Conservation (phyloP, 2,329 filamentous ascomycete species). For the Alternaria postmessia region DNA sequence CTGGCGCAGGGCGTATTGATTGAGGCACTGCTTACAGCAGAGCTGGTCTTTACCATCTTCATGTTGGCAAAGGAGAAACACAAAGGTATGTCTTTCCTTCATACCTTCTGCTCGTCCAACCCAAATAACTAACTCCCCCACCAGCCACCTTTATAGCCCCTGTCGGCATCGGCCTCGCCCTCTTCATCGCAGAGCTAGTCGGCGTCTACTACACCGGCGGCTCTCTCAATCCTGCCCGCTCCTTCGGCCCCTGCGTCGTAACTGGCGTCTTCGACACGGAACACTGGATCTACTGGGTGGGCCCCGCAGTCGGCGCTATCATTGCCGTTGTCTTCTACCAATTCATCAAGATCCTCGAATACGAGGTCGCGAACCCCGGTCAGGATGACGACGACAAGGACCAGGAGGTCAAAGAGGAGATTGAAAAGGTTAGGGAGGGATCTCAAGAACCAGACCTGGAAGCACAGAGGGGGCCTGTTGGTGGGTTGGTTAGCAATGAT, state of each 20-base stretch:
- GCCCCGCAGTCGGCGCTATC: slow-evolving; percentile 53
- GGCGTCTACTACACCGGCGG: slow-evolving; percentile 60
- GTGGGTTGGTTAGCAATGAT: neutral
- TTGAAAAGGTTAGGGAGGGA: slow-evolving; percentile 19
- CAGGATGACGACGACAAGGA: slow-evolving; percentile 46
- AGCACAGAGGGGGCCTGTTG: neutral
- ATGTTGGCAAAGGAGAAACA: slow-evolving; percentile 78
- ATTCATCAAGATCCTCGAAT: slow-evolving; percentile 55
- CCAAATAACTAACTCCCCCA: slow-evolving; percentile 3
- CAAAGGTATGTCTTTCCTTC: slow-evolving; percentile 49
- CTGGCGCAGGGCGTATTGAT: slow-evolving; percentile 57
- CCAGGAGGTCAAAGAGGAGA: slow-evolving; percentile 27
- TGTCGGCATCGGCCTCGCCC: slow-evolving; percentile 73
- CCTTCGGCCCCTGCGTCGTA: slow-evolving; percentile 56
- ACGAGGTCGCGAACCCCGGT: slow-evolving; percentile 49
- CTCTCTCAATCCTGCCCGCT: slow-evolving; percentile 57
- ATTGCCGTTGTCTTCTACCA: slow-evolving; percentile 60
- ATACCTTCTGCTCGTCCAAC: neutral
- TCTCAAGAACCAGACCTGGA: slow-evolving; percentile 8
- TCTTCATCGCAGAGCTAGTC: slow-evolving; percentile 68
- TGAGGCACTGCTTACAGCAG: slow-evolving; percentile 48
- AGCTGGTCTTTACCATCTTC: slow-evolving; percentile 51
- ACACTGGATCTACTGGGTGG: slow-evolving; percentile 62
- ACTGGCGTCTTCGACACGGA: slow-evolving; percentile 52
- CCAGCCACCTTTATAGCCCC: slow-evolving; percentile 72